Percentiles rank a stretch among this genome's conserved stretches.
Conservation (phyloP, 371 early-diverging fungal species). For the Lichtheimia corymbifera region DNA sequence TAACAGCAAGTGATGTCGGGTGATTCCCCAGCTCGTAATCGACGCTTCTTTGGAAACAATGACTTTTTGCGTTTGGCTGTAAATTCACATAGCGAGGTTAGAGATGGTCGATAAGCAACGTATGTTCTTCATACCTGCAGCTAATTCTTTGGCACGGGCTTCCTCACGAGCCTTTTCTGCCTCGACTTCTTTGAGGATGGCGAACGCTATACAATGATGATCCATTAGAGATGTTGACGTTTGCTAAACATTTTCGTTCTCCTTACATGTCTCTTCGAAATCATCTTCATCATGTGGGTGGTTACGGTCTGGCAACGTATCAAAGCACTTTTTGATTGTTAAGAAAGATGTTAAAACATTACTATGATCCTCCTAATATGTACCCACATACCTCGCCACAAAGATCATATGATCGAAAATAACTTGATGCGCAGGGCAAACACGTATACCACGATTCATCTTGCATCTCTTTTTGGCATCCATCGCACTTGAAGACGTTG, state of each 20-base stretch:
- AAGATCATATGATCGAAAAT: conserved; percentile 74
- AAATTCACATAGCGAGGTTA: neutral
- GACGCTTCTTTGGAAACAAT: conserved; percentile 34
- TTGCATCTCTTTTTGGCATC: conserved; percentile 58
- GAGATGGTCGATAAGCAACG: neutral
- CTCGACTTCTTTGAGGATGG: conserved; percentile 46
- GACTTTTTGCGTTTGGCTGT: conserved; percentile 35
- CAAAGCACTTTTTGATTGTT: conserved; percentile 51
- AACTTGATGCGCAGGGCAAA: conserved; percentile 63
- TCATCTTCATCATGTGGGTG: conserved; percentile 62
- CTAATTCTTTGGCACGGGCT: conserved; percentile 42
- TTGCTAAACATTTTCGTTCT: neutral
- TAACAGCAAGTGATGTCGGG: conserved; percentile 38
- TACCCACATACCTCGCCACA: conserved; percentile 58
- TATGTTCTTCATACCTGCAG: conserved; percentile 12
- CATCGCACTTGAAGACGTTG: conserved; percentile 73
- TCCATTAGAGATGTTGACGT: no score
- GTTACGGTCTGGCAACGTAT: conserved; percentile 38
- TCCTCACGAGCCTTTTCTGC: conserved; percentile 55
- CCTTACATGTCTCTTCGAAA: conserved; percentile 64
- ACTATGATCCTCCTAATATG: neutral
- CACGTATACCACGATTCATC: conserved; percentile 73
- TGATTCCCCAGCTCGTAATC: conserved; percentile 33
- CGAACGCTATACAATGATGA: conserved; percentile 28
- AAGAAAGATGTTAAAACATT: no score